phyloP scores from a whole-genome alignment of 1,284 basidiomycete species.

The Apiotrichum brassicae region DNA sequence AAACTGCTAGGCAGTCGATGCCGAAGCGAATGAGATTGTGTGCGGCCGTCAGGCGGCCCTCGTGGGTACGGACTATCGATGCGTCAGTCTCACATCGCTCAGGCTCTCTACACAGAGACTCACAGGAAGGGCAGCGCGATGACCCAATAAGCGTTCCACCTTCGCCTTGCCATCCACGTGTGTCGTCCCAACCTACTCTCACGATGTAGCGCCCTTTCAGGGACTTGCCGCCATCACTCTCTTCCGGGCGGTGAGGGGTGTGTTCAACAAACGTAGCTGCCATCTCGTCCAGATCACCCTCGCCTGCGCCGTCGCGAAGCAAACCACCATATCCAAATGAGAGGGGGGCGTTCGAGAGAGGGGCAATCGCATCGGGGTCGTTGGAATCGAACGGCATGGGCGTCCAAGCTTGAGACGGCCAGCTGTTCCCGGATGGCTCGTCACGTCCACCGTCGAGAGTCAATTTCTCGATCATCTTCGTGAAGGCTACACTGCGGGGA shows the following conservation, averaged over 20 bases:
- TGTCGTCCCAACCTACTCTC: conserved; percentile 96
- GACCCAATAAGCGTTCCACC: conserved; percentile 96
- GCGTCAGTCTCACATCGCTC: neutral
- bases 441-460: conserved; percentile 11
- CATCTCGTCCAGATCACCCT: conserved; percentile 49
- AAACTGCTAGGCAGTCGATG: conserved; percentile 93
- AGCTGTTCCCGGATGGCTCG: conserved; percentile 17
- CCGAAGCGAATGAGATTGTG: conserved; percentile 90
- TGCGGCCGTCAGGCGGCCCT: conserved; percentile 81
- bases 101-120: too few species aligned
- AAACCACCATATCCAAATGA: conserved; percentile 87
- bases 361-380: conserved; percentile 29
- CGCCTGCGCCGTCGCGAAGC: conserved; percentile 84
- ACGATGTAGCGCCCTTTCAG: conserved; percentile 91
- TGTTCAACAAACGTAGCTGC: conserved; percentile 36
- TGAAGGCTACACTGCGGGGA: conserved; percentile 33
- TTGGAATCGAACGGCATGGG: conserved; percentile 13
- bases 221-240: conserved; percentile 52
- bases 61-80: conserved; percentile 61
- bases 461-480: conserved; percentile 12
- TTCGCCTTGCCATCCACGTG: conserved; percentile 88
- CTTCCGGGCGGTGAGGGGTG: conserved; percentile 29
- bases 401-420: neutral
- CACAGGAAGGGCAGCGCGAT: conserved; percentile 53
- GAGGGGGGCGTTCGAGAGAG: conserved; percentile 47